Evolutionary conservation across 768 basidiomycete species (phyloP).

Genomic region (Naganishia antarctica): DNA sequence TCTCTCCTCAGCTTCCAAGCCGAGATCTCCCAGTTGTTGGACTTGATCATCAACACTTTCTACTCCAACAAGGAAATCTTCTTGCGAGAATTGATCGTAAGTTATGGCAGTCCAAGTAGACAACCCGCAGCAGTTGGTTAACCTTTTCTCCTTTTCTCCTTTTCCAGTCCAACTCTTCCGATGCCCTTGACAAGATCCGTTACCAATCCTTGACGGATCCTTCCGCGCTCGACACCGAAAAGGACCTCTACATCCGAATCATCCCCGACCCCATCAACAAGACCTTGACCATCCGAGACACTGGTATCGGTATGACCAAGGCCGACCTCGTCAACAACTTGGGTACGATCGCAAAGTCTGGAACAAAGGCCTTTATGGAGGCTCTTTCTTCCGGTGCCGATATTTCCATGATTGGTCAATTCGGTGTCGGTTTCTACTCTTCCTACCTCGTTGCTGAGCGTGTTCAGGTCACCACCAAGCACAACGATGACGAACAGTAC

Average conservation of each 20-base stretch:
- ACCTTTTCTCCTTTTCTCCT: not conserved
- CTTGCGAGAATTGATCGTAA: conserved; percentile 78
- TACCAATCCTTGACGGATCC: conserved; percentile 94
- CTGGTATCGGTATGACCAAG: conserved; percentile 99
- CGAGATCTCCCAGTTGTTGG: conserved; percentile 97
- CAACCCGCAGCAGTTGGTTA: too few relatives aligned
- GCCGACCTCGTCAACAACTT: conserved; percentile 99
- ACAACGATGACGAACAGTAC: conserved; percentile 99
- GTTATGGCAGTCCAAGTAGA: too few relatives aligned
- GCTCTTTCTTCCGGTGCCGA: conserved; percentile 63
- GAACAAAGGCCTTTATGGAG: conserved; percentile 95
- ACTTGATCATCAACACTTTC: conserved; percentile 99
- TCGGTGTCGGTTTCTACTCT: conserved; percentile 99
- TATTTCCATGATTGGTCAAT: conserved; percentile 85
- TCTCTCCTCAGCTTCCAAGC: conserved; percentile 57
- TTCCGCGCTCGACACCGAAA: conserved; percentile 76
- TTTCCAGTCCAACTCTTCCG: conserved; percentile 81
- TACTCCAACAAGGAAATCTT: conserved; percentile 99
- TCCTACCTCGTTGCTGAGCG: conserved; percentile 98
- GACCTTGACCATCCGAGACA: conserved; percentile 80
- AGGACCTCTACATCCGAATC: conserved; percentile 92
- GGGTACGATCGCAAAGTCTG: conserved; percentile 54
- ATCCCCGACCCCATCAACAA: conserved; percentile 94
- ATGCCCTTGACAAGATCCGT: conserved; percentile 98
- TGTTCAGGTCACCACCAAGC: conserved; percentile 97